A percentile compares a stretch with the other conserved stretches of the same genome.
phyloP scores from a whole-genome alignment of 805 yeast genomes.

The Starmerella roubikii region DNA sequence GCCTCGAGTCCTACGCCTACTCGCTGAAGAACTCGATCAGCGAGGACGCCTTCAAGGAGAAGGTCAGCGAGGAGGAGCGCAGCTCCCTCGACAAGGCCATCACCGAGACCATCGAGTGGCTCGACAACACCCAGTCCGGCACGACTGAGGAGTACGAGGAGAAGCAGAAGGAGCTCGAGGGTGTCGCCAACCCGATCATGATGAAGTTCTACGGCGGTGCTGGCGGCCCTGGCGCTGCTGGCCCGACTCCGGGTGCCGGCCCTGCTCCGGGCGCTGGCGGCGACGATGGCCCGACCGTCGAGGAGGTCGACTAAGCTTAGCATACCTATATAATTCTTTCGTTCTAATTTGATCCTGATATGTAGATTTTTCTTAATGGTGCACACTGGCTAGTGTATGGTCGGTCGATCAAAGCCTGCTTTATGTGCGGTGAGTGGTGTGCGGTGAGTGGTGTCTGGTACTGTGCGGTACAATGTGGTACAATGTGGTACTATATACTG shows the following conservation, averaged over 20 bases:
- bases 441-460: too few relatives aligned
- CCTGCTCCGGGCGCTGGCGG: conserved; percentile 37
- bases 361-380: too few relatives aligned
- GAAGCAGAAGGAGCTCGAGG: conserved; percentile 92
- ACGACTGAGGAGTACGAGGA: conserved; percentile 82
- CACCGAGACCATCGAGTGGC: conserved; percentile 41
- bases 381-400: too few relatives aligned
- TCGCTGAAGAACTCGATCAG: conserved; percentile 71
- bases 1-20: conserved; percentile 89
- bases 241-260: conserved; percentile 55
- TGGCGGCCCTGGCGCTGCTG: conserved; percentile 69
- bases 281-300: conserved; percentile 56
- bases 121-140: conserved; percentile 87
- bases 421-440: too few relatives aligned
- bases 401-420: too few relatives aligned
- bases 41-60: conserved; percentile 68
- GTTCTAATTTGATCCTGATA: too few relatives aligned
- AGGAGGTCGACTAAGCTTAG: conserved; percentile 52
- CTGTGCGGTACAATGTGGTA: too few relatives aligned
- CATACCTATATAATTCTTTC: too few relatives aligned
- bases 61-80: conserved; percentile 28
- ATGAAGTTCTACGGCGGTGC: conserved; percentile 78
- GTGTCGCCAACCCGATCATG: conserved; percentile 91
- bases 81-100: conserved; percentile 22
- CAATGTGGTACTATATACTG: too few relatives aligned